Evolutionary conservation across 495 filamentous ascomycete species (phyloP), one percentile per base, ranked within the genome.

Genomic region (Penicillium parvum): DNA sequence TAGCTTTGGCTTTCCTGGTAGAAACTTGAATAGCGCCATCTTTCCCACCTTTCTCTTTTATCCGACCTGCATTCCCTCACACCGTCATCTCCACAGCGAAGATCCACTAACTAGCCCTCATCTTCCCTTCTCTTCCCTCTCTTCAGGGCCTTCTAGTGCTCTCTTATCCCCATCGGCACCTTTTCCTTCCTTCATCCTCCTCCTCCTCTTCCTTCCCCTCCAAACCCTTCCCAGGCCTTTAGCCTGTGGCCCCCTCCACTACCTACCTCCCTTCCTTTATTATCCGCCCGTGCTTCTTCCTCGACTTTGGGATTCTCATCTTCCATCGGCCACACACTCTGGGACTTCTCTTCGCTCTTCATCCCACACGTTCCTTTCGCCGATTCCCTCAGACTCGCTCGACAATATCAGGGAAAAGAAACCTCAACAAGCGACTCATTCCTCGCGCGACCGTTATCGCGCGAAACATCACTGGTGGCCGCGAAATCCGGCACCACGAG

Each of bases 51-150:
- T n/a, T n/a, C n/a, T n/a, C 42, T 30, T 36, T 42, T 45, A 17
- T 33, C 36, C 45, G 29, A 7, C 3, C 19, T 15, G 17, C 40
- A 27, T 35, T 43, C 30, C 32, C 49, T 35, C 32, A 38, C 43
- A 49, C 45, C 45, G 38, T 49, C 55, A 64, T 64, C 61, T 64
- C 61, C 61, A 64, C 61, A 44, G 53, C 44, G 47, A 46, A 46
- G 57, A 57, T 64, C 61, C 61, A 64, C 60, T 56, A 55, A 47
- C 45, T 56, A 55, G 49, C 45, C 49, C 52, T 60, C 59, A 59
- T 57, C 56, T 45, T 50, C 45, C 60, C 47, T 58, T 54, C 48
- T 41, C 54, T 53, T 45, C 48, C 45, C 60, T 45, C 56, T 54
- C 48, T 53, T 49, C 47, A 42, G 44, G 45, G 36, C 40, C 44